These are phyloP conservation scores for Globisporangium rhizosaccharum DNA, from an alignment of 352 stramenopile species.

Conservation along the genomic window DNA sequence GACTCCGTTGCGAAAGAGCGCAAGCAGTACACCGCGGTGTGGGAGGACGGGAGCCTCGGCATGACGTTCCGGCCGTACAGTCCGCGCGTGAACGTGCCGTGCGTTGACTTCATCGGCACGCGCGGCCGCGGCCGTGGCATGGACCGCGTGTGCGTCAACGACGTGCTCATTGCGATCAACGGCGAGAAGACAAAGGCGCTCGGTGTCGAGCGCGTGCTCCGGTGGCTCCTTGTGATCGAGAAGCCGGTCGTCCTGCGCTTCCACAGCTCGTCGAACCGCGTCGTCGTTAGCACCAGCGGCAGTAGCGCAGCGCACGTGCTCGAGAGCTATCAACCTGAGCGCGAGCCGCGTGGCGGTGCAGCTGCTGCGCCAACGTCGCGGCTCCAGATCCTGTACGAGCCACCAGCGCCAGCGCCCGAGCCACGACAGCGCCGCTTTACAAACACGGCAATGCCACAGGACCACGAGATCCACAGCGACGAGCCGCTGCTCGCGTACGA, in stretches of 20 bases:
- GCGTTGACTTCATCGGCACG: conserved; percentile 59
- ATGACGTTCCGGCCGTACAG: conserved; percentile 73
- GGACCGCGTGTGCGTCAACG: conserved; percentile 72
- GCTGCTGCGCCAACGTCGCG: conserved; percentile 14
- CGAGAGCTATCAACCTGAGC: conserved; percentile 24
- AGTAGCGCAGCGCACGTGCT: not conserved
- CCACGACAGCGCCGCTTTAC: conserved; percentile 2
- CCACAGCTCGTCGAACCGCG: conserved; percentile 69
- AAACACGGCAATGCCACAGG: not conserved
- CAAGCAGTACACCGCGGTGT: conserved; percentile 75
- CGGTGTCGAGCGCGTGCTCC: conserved; percentile 68
- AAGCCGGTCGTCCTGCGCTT: conserved; percentile 75
- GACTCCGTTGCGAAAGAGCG: conserved; percentile 19
- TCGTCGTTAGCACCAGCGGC: conserved; percentile 7
- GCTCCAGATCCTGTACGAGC: conserved; percentile 23
- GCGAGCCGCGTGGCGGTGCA: conserved; percentile 16
- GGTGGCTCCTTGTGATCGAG: conserved; percentile 71
- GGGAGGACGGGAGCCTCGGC: conserved; percentile 59
- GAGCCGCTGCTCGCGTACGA: conserved; percentile 3
- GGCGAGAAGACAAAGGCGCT: conserved; percentile 71
- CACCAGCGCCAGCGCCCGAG: conserved; percentile 2
- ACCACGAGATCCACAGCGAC: not conserved
- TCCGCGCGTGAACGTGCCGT: conserved; percentile 61
- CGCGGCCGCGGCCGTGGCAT: conserved; percentile 64
- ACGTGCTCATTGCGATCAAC: conserved; percentile 79